These are phyloP conservation scores for Ustilago nuda DNA, from an alignment of 1,284 basidiomycete species.

Conservation along the genomic window DNA sequence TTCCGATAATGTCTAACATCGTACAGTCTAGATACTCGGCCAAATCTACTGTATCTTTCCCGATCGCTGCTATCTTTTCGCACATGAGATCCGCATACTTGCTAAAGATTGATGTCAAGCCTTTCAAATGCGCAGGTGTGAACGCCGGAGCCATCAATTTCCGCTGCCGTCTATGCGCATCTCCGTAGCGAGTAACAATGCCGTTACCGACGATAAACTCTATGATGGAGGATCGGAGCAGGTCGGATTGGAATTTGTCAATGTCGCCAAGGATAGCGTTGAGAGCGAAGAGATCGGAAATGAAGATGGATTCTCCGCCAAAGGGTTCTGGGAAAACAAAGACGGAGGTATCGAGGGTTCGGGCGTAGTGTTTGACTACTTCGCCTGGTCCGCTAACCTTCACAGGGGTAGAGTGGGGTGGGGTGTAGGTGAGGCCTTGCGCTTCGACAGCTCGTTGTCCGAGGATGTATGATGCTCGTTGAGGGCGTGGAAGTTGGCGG, in stretches of 20 bases:
- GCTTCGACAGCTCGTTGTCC: conserved; percentile 43
- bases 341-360: conserved; percentile 20
- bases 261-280: conserved; percentile 39
- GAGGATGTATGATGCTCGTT: conserved; percentile 29
- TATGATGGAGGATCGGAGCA: conserved; percentile 39
- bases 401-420: background rate
- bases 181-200: conserved; percentile 41
- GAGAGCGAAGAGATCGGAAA: conserved; percentile 39
- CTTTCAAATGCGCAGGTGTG: conserved; percentile 48
- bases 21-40: conserved; percentile 56
- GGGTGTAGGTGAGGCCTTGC: conserved; percentile 26
- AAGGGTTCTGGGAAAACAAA: conserved; percentile 46
- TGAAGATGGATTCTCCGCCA: conserved; percentile 32
- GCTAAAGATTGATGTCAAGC: conserved; percentile 42
- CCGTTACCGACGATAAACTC: conserved; percentile 47
- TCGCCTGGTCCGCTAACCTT: background rate
- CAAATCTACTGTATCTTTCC: conserved; percentile 36
- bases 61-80: conserved; percentile 31
- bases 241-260: conserved; percentile 41
- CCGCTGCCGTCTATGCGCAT: conserved; percentile 50
- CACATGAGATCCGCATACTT: conserved; percentile 51
- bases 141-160: conserved; percentile 59
- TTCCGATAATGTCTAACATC: conserved; percentile 66
- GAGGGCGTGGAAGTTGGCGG: conserved; percentile 27
- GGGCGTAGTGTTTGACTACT: conserved; percentile 24